Evolutionary conservation across 2,329 filamentous ascomycete species (phyloP), one percentile per base, ranked within the genome.

Genomic region (Neurospora sp.): DNA sequence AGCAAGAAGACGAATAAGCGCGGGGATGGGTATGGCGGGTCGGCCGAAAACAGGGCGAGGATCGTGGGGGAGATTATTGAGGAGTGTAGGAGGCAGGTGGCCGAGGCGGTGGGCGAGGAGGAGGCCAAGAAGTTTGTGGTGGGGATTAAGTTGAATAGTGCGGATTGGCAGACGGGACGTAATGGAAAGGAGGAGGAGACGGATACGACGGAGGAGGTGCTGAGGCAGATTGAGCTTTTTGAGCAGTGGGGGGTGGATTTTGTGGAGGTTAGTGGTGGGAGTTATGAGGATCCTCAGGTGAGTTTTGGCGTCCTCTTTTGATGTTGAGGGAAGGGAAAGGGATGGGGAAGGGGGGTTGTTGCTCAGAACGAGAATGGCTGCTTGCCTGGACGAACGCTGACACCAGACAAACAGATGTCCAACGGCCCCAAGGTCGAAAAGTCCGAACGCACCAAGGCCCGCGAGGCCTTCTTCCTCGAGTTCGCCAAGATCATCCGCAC

Each of bases 401-500:
- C 23, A 23, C 23, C 23, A 23, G 23, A 23, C 23, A 23, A 23
- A 23, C 23, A 80, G 75, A 82, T 84, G 79, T 76, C 81, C 39
- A 73, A 72, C 0, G 76, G 74, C 9, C 70, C 74, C 36, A 68
- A 74, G 0, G 52, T 36, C 15, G 46, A 68, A 67, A 76, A 80
- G 74, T 76, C 77, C 8, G 79, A 80, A 28, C 81, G 82, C 6
- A 88, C 87, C 0, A 78, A 80, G 13, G 83, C 83, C 0, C 84
- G 89, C 8, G 89, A 92, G 74, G 87, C 89, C 0, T 91, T 90
- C 81, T 92, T 92, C 79, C 80, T 91, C 1, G 86, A 90, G 66
- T 91, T 91, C 72, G 86, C 87, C 0, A 79, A 81, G n/a, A 79
- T 81, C 9, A 83, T 87, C 40, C 82, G 86, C 38, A 75, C 76